Percentiles rank a stretch among this genome's conserved stretches.
These are phyloP conservation scores for Bacterosira constricta DNA, from an alignment of 108 stramenopile species.

Conservation along the genomic window DNA sequence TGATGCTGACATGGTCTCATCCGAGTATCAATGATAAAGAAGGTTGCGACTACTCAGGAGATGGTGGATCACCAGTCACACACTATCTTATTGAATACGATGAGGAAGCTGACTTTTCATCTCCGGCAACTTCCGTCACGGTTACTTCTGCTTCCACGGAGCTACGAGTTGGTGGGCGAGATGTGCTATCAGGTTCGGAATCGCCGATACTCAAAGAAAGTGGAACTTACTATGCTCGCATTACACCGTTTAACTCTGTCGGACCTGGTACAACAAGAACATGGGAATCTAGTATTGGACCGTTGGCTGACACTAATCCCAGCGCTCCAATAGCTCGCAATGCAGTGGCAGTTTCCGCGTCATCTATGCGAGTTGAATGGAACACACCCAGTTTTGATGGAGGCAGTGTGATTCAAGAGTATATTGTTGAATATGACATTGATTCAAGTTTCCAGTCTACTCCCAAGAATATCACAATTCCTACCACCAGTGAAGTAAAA, in stretches of 20 bases:
- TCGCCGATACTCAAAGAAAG: conserved; percentile 56
- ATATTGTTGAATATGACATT: conserved; percentile 70
- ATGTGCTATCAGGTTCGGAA: conserved; percentile 76
- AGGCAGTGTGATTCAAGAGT: conserved; percentile 65
- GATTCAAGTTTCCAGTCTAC: conserved; percentile 45
- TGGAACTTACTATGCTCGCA: conserved; percentile 65
- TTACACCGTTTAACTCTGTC: conserved; percentile 75
- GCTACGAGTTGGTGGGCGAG: conserved; percentile 74
- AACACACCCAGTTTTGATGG: conserved; percentile 70
- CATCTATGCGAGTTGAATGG: conserved; percentile 55
- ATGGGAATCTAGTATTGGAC: conserved; percentile 51
- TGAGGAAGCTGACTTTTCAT: conserved; percentile 59
- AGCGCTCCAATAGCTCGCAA: conserved; percentile 32
- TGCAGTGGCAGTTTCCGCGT: conserved; percentile 24
- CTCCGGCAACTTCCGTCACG: conserved; percentile 57
- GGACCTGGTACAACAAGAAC: conserved; percentile 61
- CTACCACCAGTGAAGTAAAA: conserved; percentile 59
- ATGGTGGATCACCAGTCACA: conserved; percentile 77
- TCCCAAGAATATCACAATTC: conserved; percentile 31
- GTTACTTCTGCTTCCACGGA: conserved; percentile 39
- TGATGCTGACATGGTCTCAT: conserved; percentile 68
- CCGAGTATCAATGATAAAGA: conserved; percentile 50
- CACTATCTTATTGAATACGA: conserved; percentile 90
- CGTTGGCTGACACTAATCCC: conserved; percentile 63
- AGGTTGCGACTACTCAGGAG: conserved; percentile 70